These are phyloP conservation scores for Aspergillus egyptiacus DNA, from an alignment of 495 filamentous ascomycete genomes.

Conservation along the genomic window DNA sequence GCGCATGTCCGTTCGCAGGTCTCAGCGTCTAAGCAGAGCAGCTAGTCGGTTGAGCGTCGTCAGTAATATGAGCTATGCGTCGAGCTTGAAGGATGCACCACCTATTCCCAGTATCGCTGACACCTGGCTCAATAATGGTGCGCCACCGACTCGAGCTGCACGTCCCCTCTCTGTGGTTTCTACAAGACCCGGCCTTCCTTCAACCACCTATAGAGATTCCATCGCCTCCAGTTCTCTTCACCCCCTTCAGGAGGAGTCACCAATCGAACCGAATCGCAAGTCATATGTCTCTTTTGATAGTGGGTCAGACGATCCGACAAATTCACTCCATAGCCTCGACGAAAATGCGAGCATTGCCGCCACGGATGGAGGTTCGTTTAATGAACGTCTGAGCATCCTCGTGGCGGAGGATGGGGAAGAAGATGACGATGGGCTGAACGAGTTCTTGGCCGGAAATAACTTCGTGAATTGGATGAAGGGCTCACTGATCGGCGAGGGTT, in stretches of 20 bases:
- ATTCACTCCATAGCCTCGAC: slow-evolving; percentile 65
- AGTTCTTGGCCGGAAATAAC: slow-evolving; percentile 83
- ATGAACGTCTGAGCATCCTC: slow-evolving; percentile 56
- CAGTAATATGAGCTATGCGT: slow-evolving; percentile 88
- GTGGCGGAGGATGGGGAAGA: slow-evolving; percentile 80
- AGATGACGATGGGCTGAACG: slow-evolving; percentile 68
- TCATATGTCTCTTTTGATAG: slow-evolving; percentile 96
- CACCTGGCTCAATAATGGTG: slow-evolving; percentile 66
- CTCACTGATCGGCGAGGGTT: slow-evolving; percentile 91
- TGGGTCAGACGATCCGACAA: slow-evolving; percentile 72
- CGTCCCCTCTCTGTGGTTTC: slow-evolving; percentile 57
- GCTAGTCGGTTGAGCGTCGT: slow-evolving; percentile 88
- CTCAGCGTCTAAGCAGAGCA: slow-evolving; percentile 81
- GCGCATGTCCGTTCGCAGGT: slow-evolving; percentile 82
- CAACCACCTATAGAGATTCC: slow-evolving; percentile 70
- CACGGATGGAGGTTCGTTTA: slow-evolving; percentile 59
- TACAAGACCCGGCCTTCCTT: slow-evolving; percentile 48
- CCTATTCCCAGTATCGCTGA: slow-evolving; percentile 96
- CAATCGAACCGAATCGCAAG: slow-evolving; percentile 82
- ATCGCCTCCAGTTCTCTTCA: slow-evolving; percentile 83
- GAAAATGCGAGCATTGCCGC: slow-evolving; percentile 68
- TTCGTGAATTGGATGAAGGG: slow-evolving; percentile 99
- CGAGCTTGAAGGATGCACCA: slow-evolving; percentile 77
- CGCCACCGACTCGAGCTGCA: slow-evolving; percentile 37
- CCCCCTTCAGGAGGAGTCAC: slow-evolving; percentile 84